Conservation (phyloP, 2,329 filamentous ascomycete genomes). For the Aspergillus quadrilineatus region DNA sequence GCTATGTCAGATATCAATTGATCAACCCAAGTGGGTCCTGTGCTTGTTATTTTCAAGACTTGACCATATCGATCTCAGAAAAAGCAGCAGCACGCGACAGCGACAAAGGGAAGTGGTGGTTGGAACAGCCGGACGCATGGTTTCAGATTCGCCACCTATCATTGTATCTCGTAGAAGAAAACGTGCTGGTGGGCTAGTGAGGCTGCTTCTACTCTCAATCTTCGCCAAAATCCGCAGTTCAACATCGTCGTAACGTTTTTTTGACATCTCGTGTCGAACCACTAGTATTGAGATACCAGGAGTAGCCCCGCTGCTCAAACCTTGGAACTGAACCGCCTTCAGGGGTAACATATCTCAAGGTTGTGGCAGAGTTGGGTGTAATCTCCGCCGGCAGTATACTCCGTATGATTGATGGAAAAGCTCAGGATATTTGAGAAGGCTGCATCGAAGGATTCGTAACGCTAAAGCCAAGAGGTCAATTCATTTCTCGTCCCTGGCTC, state of each 20-base stretch:
- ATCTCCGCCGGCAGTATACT: not conserved
- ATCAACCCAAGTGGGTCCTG: not conserved
- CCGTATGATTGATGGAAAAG: conserved; percentile 1
- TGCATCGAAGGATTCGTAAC: not conserved
- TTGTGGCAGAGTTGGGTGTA: not conserved
- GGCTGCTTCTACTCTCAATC: not conserved
- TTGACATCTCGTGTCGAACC: conserved; percentile 11
- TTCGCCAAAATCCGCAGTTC: not conserved
- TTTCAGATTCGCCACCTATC: not conserved
- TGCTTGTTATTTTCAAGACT: not conserved
- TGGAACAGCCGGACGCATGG: not conserved
- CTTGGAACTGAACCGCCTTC: conserved; percentile 2
- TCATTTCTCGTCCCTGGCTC: not conserved
- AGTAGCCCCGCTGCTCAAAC: not conserved
- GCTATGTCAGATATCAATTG: not conserved
- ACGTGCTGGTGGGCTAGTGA: not conserved
- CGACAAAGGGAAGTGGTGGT: not conserved
- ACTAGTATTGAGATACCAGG: conserved; percentile 7
- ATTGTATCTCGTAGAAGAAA: not conserved
- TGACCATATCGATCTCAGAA: not conserved
- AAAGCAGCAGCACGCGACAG: not conserved
- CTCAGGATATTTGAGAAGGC: not conserved
- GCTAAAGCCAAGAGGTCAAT: not conserved
- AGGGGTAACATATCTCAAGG: conserved; percentile 1
- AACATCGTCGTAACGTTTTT: conserved; percentile 1